Base-by-base conservation (phyloP, 768 basidiomycete species). In the Leccinellum luteum region DNA sequence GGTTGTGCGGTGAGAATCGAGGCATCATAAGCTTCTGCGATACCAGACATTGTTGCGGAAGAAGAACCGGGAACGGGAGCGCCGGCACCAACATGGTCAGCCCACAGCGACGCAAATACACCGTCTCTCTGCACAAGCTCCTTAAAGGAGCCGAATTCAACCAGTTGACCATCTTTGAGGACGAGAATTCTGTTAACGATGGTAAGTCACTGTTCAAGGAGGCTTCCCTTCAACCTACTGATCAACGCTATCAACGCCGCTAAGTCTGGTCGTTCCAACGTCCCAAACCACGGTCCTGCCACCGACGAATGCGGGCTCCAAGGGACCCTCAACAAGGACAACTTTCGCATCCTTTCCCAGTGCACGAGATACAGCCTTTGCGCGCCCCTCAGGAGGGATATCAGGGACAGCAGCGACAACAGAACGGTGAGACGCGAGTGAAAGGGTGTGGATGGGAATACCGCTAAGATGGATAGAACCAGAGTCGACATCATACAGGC, bases 401-500 rank as follows among this genome's bases (percentile, higher is more conserved):
- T 97, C 92, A 1, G 96, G 94, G 2, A 98, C 91, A 25, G 94
- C 90, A 17, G 94, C 93, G 58, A 98, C 92, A 0, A 89, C 82
- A 60, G 84, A 81, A 32, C 94, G 81, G 21, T 97, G 73, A 54
- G 87, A 89, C 31, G 79, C 74, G 67, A 95, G 92, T 0, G 93
- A 94, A 6, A 98, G 83, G 57, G 94, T 85, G 32, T 89, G 85
- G 54, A 98, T 90, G 64, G 97, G 91, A 65, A 90, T 81, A 5
- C 89, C 92, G 64, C 97, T 93, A 58, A 96, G 85, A 48, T 85
- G 73, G 62, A 96, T 94, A 41, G 87, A 77, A 14, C 89, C 81
- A 31, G 93, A 93, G 54, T 82, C 79, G 14, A 94, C 78, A 65
- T 98, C 94, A 70, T 98, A 97, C 75, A 98, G 94, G 21, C 94